A percentile compares a stretch with the other conserved stretches of the same genome.
Evolutionary conservation across 805 yeast species (phyloP).

Genomic region (Kuraishia capsulata): DNA sequence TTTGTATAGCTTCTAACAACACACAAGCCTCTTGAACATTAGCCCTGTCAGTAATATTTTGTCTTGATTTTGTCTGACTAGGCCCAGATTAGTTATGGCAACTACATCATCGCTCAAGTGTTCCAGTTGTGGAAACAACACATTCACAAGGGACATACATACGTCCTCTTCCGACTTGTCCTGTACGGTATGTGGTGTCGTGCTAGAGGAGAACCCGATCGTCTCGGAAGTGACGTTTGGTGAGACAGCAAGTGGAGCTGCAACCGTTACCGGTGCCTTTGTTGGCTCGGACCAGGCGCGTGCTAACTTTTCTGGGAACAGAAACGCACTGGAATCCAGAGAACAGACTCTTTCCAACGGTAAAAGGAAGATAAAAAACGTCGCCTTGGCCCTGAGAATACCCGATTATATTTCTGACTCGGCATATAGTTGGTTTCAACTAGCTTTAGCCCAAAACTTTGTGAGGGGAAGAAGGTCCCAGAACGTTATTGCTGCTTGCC

Average conservation of each 20-base stretch:
- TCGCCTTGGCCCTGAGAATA: constrained; percentile 70
- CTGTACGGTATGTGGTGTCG: constrained; percentile 79
- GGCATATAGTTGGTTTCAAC: constrained; percentile 81
- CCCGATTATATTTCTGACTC: constrained; percentile 82
- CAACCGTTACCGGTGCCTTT: constrained; percentile 91
- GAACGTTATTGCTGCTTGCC: constrained; percentile 90
- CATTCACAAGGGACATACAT: constrained; percentile 40
- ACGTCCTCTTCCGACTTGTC: constrained; percentile 69
- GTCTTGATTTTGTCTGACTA: too few relatives aligned
- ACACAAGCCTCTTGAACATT: too few relatives aligned
- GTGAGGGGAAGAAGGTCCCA: constrained; percentile 97
- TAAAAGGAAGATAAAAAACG: constrained; percentile 62
- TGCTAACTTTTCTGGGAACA: constrained; percentile 59
- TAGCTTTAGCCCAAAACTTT: constrained; percentile 80
- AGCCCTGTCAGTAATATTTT: too few relatives aligned
- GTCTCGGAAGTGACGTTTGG: constrained; percentile 94
- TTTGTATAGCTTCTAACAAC: too few relatives aligned
- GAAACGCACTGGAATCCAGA: constrained; percentile 71
- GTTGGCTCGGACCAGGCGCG: constrained; percentile 80
- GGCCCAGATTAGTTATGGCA: too few relatives aligned
- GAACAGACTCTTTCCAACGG: constrained; percentile 88
- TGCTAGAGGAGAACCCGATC: constrained; percentile 85
- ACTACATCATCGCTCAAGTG: too few relatives aligned
- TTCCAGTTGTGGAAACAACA: constrained; percentile 43
- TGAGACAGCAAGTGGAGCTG: constrained; percentile 89